A percentile compares a stretch with the other conserved stretches of the same genome.
These are phyloP conservation scores for Deakozyma indianensis DNA, from an alignment of 805 yeast genomes.

Conservation along the genomic window DNA sequence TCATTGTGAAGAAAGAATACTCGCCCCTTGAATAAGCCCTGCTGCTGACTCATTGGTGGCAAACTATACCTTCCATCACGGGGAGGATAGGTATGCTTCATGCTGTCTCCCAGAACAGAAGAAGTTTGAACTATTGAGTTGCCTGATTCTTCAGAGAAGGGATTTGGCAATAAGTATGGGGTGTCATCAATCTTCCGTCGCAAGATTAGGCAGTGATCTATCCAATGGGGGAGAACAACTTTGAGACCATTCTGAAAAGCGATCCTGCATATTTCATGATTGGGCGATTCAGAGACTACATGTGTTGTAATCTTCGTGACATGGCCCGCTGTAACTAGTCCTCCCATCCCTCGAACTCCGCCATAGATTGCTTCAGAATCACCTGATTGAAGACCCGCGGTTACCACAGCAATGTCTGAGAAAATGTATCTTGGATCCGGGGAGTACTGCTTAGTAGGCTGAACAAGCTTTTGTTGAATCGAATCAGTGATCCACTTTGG, in stretches of 20 bases:
- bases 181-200: constrained; percentile 36
- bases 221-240: constrained; percentile 67
- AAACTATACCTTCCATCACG: constrained; percentile 11
- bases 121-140: constrained; percentile 1
- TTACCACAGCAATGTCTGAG: constrained; percentile 45
- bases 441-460: constrained; percentile 44
- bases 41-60: constrained; percentile 1
- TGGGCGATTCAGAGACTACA: constrained; percentile 40
- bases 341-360: constrained; percentile 65
- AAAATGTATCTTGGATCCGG: constrained; percentile 60
- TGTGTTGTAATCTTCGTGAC: constrained; percentile 67
- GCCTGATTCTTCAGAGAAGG: constrained; percentile 9
- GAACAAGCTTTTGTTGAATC: constrained; percentile 24
- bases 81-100: constrained; percentile 15
- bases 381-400: constrained; percentile 40
- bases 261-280: constrained; percentile 43
- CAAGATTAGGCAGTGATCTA: constrained; percentile 50
- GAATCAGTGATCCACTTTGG: constrained; percentile 47
- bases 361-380: constrained; percentile 56
- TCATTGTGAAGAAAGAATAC: constrained; percentile 40
- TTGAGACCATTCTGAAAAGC: constrained; percentile 27
- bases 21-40: constrained; percentile 26
- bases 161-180: constrained; percentile 35
- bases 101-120: constrained; percentile 7
- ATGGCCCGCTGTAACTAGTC: constrained; percentile 41